Evolutionary conservation across 768 basidiomycete species (phyloP), one percentile per base, ranked within the genome.

Genomic region (Naganishia vishniacii): DNA sequence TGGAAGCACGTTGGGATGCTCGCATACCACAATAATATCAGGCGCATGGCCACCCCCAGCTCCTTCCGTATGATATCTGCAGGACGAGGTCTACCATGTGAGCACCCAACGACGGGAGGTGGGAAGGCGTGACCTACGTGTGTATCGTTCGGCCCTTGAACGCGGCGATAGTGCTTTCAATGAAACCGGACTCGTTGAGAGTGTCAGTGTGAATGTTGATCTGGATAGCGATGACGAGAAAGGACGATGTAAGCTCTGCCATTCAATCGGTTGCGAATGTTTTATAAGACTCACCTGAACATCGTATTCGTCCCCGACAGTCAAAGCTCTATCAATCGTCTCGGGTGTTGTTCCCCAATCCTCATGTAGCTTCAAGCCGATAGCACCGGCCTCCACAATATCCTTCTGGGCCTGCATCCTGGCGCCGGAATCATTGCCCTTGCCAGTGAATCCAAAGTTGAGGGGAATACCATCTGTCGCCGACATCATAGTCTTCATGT

Each of bases 161-260:
- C 0, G 95, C 93, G 12, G 82, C 84, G 58, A 98, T 89, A 0
- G 94, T 97, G 59, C 91, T 87, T 77, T 99, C 91, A 6, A 97
- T 91, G 73, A 94, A 98, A 1, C 93, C 94, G 67, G 90, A 91
- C 80, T 99, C 95, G 74, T 98, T 98, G 65, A 98, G 78, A 0
- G 94, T 98, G 74, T 98, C 95, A 0, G 92, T 93, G 73, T 99
- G 95, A 41, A 99, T 95, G 75, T 93, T 92, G 60, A 90, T 84
- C 84, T 87, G 62, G 23, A 20, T 16, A 26, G 7, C 18, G 9
- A 6, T 29, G 49, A 34, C 9, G 7, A 20, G 15, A 8, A 20
- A 8, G 8, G n/a, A 6, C 18, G 8, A 15, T 31, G 28, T 34
- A 13, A 56, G 20, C 31, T 12, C 48, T 16, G 47, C 13, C 20